Evolutionary conservation across 2,329 filamentous ascomycete species (phyloP).

Genomic region (Atkinsonella hypoxylon): DNA sequence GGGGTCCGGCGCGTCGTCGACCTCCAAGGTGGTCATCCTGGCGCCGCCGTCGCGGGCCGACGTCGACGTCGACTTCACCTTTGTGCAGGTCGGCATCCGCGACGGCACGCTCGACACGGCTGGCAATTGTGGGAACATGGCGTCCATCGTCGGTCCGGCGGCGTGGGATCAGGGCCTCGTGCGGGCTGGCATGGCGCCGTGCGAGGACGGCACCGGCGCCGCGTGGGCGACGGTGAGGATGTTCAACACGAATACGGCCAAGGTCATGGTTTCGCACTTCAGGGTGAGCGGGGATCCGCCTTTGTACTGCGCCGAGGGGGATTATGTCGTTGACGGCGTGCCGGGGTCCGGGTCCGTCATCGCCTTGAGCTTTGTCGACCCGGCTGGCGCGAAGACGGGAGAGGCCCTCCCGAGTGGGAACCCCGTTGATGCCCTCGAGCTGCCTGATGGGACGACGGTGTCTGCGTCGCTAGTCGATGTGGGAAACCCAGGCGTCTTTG

Average conservation of each 20-base stretch:
- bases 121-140: conserved; percentile 70
- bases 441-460: conserved; percentile 23
- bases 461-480: conserved; percentile 49
- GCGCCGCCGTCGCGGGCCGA: conserved; percentile 33
- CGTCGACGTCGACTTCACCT: conserved; percentile 58
- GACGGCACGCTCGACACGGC: conserved; percentile 50
- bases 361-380: conserved; percentile 48
- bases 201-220: conserved; percentile 14
- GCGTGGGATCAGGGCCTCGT: conserved; percentile 22
- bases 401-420: conserved; percentile 38
- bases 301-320: conserved; percentile 26
- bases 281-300: conserved; percentile 28
- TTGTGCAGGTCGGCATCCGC: conserved; percentile 55
- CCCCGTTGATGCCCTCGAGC: conserved; percentile 34
- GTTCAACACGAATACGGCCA: conserved; percentile 60
- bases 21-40: conserved; percentile 61
- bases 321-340: conserved; percentile 53
- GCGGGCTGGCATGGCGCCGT: background rate
- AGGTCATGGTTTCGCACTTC: conserved; percentile 49
- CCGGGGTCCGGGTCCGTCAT: conserved; percentile 44
- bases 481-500: conserved; percentile 52
- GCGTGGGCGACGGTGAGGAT: conserved; percentile 41
- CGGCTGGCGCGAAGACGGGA: conserved; percentile 52
- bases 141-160: conserved; percentile 48
- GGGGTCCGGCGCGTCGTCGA: conserved; percentile 55